Percentiles rank a stretch among this genome's conserved stretches.
Evolutionary conservation across 441 rosid species (phyloP).

Genomic region (Populus hybrid): DNA sequence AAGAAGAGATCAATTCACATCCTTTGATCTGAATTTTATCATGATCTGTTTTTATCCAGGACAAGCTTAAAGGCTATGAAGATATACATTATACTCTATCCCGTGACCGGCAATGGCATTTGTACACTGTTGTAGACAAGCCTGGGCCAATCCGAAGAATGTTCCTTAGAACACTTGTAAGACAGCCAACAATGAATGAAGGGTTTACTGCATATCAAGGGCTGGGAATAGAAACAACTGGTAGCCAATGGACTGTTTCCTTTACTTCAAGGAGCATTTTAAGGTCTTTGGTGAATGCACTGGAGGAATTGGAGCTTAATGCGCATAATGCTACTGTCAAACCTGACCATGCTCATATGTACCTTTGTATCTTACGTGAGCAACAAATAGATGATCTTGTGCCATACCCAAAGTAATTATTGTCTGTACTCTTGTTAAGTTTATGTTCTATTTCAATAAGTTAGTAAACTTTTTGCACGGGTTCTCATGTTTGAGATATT

Average conservation of each 20-base stretch:
- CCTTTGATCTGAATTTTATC: constrained; percentile 19
- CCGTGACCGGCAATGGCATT: constrained; percentile 94
- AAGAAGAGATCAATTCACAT: background rate
- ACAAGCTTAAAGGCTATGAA: constrained; percentile 86
- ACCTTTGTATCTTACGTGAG: constrained; percentile 84
- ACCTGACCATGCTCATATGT: constrained; percentile 96
- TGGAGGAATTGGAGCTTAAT: constrained; percentile 99
- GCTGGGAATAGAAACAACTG: constrained; percentile 42
- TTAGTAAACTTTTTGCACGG: constrained; percentile 13
- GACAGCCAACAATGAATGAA: constrained; percentile 77
- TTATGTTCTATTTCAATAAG: constrained; percentile 14
- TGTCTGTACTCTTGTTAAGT: constrained; percentile 9
- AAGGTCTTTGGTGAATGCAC: constrained; percentile 86
- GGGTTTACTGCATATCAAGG: constrained; percentile 64
- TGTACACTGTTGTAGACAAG: constrained; percentile 87
- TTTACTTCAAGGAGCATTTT: constrained; percentile 82
- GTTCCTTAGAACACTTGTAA: constrained; percentile 96
- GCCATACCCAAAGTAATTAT: constrained; percentile 73
- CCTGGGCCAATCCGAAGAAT: constrained; percentile 77
- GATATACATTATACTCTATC: constrained; percentile 78
- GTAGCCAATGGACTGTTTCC: constrained; percentile 48
- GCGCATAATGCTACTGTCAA: constrained; percentile 79
- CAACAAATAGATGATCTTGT: constrained; percentile 90
- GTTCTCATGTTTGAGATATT: constrained; percentile 27
- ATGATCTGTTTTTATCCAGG: constrained; percentile 46